A percentile compares a stretch with the other conserved stretches of the same genome.
These are phyloP conservation scores for Zoysia matrella DNA, from an alignment of 202 grass and related monocot species.

Conservation along the genomic window DNA sequence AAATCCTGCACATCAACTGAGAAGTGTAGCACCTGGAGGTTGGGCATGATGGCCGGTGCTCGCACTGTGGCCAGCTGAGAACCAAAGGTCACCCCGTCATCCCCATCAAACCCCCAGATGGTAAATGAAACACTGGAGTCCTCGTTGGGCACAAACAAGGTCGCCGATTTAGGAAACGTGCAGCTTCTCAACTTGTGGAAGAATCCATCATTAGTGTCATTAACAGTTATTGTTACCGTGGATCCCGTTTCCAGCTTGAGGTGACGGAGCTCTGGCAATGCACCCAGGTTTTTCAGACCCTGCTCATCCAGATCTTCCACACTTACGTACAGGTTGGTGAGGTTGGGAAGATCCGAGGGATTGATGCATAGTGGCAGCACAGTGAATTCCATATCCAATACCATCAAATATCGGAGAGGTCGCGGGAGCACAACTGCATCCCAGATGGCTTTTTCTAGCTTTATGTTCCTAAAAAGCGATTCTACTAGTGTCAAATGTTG, in stretches of 20 bases:
- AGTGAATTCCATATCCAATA: accelerated
- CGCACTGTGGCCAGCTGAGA: no score
- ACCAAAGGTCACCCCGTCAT: no score
- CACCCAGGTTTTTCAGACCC: not conserved
- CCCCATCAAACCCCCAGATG: no score
- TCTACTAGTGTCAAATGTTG: not conserved
- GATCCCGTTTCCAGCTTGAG: accelerated
- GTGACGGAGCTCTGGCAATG: not conserved
- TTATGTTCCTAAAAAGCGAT: not conserved
- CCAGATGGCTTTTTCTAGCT: not conserved
- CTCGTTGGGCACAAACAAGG: not conserved
- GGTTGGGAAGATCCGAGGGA: no score
- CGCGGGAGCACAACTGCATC: not conserved
- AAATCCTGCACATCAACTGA: no score
- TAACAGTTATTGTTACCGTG: not conserved
- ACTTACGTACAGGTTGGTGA: accelerated
- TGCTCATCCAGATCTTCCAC: not conserved
- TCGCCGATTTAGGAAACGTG: no score
- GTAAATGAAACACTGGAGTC: not conserved
- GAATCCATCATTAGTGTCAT: not conserved
- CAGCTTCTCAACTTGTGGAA: not conserved
- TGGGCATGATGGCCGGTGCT: no score
- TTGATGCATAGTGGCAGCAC: not conserved
- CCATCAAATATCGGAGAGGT: not conserved
- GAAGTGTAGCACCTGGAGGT: no score